phyloP scores from a whole-genome alignment of 176 grass and related monocot species.

The Oryza rufipogon region DNA sequence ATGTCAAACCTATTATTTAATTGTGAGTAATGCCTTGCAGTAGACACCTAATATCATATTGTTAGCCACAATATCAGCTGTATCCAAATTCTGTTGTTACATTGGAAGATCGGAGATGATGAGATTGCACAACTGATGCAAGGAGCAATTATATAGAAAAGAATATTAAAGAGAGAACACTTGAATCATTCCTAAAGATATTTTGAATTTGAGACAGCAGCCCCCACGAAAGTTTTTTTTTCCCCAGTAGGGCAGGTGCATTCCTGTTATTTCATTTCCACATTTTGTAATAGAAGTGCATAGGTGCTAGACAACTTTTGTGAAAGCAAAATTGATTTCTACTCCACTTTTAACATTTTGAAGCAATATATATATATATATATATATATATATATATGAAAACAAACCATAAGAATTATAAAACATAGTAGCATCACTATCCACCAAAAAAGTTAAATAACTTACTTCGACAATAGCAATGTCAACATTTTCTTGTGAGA shows the following conservation, averaged over 20 bases:
- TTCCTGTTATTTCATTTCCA: conserved; percentile 23
- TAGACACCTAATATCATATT: conserved; percentile 13
- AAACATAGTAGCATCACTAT: conserved; percentile 6
- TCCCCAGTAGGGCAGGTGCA: background rate
- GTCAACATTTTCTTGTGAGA: conserved; percentile 78
- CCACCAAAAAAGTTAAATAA: conserved; percentile 13
- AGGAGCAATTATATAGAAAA: background rate
- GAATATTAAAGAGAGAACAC: background rate
- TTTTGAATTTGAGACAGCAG: background rate
- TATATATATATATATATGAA: background rate
- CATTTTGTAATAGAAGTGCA: background rate
- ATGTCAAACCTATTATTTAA: background rate
- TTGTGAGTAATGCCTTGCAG: background rate
- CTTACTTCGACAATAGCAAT: conserved; percentile 92
- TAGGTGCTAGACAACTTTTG: background rate
- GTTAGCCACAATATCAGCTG: background rate
- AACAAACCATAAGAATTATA: background rate
- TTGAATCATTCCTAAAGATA: conserved; percentile 7
- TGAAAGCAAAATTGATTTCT: background rate
- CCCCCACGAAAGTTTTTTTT: background rate
- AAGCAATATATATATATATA: background rate
- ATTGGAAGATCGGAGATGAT: background rate
- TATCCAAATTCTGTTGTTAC: conserved; percentile 1
- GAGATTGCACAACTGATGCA: background rate
- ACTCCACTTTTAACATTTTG: conserved; percentile 12